Conservation (phyloP, 805 yeast genomes). For the Saccharomycopsis fodiens region DNA sequence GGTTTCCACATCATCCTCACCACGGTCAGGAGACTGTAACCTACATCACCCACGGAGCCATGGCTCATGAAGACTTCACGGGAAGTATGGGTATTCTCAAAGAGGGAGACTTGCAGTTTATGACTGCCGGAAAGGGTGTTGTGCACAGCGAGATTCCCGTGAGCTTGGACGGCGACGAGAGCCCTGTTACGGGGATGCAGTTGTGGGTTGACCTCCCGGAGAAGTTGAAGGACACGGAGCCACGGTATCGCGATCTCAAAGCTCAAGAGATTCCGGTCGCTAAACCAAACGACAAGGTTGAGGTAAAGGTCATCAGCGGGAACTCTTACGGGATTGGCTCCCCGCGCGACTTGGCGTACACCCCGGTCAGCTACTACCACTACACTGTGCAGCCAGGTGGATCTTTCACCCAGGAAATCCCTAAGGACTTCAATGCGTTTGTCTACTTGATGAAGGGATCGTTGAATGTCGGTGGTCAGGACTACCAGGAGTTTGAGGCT, state of each 20-base stretch:
- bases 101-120: conserved; percentile 84
- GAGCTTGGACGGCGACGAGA: conserved; percentile 34
- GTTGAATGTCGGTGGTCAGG: conserved; percentile 38
- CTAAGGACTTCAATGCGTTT: conserved; percentile 58
- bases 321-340: conserved; percentile 69
- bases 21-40: conserved; percentile 81
- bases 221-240: conserved; percentile 51
- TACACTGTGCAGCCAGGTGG: conserved; percentile 61
- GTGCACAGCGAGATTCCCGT: conserved; percentile 86
- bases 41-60: conserved; percentile 51
- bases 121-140: conserved; percentile 89
- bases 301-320: conserved; percentile 72
- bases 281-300: conserved; percentile 53
- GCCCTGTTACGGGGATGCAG: conserved; percentile 64
- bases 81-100: conserved; percentile 71
- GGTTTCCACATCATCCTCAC: conserved; percentile 82
- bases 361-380: conserved; percentile 71
- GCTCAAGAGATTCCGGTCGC: conserved; percentile 45
- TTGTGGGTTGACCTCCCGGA: conserved; percentile 83
- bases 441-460: conserved; percentile 60
- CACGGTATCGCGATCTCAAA: conserved; percentile 61
- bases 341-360: conserved; percentile 66
- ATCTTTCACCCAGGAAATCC: conserved; percentile 49
- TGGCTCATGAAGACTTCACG: conserved; percentile 82
- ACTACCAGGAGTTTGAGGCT: conserved; percentile 39